Percentiles rank a stretch among this genome's conserved stretches.
These are phyloP conservation scores for Zygosaccharomyces kombuchaensis DNA, from an alignment of 805 yeast species.

Conservation along the genomic window DNA sequence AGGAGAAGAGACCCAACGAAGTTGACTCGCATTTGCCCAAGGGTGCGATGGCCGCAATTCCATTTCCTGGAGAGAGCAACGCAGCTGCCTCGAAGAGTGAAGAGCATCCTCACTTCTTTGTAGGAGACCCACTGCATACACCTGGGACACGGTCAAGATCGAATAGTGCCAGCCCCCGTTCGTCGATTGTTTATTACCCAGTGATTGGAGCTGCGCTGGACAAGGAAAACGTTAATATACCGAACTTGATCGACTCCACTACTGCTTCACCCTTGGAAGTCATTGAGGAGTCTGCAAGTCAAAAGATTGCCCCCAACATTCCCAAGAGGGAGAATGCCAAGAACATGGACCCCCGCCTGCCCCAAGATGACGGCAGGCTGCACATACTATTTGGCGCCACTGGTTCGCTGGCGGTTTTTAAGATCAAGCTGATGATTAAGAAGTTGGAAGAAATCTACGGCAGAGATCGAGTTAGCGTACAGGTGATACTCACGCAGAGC, in stretches of 20 bases:
- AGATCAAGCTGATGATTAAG: slow-evolving; percentile 72
- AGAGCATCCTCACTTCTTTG: slow-evolving; percentile 75
- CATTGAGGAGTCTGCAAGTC: slow-evolving; percentile 12
- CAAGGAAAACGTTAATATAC: slow-evolving; percentile 9
- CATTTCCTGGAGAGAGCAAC: not conserved
- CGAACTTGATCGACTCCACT: slow-evolving; percentile 5
- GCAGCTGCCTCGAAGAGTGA: slow-evolving; percentile 25
- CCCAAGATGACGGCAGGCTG: slow-evolving; percentile 81
- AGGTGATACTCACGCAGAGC: slow-evolving; percentile 76
- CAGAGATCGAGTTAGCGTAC: slow-evolving; percentile 68
- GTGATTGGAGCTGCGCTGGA: slow-evolving; percentile 5
- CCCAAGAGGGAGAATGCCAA: slow-evolving; percentile 40
- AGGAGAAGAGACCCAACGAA: slow-evolving; percentile 1
- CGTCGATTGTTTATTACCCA: slow-evolving; percentile 10
- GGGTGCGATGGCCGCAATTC: not conserved
- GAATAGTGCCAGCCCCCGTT: slow-evolving; percentile 22
- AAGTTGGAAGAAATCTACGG: slow-evolving; percentile 81
- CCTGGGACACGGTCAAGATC: slow-evolving; percentile 22
- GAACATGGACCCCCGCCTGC: slow-evolving; percentile 59
- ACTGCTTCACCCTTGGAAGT: slow-evolving; percentile 8
- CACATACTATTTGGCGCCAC: slow-evolving; percentile 85
- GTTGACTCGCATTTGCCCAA: not conserved
- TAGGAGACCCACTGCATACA: slow-evolving; percentile 59
- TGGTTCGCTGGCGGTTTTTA: slow-evolving; percentile 81
- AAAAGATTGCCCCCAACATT: slow-evolving; percentile 17